Evolutionary conservation across 1,284 basidiomycete genomes (phyloP).

Genomic region (Phylloboletellus chloephorus): DNA sequence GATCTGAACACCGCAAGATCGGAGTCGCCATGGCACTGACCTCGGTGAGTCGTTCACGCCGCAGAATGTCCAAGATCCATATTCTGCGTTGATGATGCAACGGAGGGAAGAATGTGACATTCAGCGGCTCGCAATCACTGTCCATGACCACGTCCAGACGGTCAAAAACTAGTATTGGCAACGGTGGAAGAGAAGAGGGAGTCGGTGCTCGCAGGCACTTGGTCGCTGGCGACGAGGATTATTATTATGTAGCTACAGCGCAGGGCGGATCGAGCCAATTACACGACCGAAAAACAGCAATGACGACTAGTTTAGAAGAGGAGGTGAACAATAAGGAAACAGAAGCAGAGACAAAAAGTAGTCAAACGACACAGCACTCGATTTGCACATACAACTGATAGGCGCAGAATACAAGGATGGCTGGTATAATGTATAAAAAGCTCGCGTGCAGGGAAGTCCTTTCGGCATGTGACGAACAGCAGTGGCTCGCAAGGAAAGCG

Average conservation of each 20-base stretch:
- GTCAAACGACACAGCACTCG: no score
- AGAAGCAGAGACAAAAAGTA: no score
- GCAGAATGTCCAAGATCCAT: conserved; percentile 63
- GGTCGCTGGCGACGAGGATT: conserved; percentile 14
- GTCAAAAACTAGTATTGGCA: no score
- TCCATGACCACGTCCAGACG: conserved; percentile 15
- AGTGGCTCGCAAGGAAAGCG: not conserved
- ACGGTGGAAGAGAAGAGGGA: no score
- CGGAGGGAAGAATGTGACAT: conserved; percentile 70
- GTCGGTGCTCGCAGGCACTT: no score
- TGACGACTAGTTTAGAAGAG: no score
- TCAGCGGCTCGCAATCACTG: conserved; percentile 33
- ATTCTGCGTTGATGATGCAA: conserved; percentile 64
- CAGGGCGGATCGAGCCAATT: conserved; percentile 1
- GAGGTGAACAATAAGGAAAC: conserved; percentile 15
- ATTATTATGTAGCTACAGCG: conserved; percentile 1
- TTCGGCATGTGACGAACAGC: conserved; percentile 7
- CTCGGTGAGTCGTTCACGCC: conserved; percentile 52
- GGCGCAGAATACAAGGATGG: conserved; percentile 5
- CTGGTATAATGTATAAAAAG: conserved; percentile 9
- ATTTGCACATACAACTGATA: no score
- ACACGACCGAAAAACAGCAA: conserved; percentile 21
- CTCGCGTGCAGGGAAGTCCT: not conserved
- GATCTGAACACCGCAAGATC: not conserved
- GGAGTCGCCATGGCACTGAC: conserved; percentile 36